These are phyloP conservation scores for Fusarium sulawesiense DNA, from an alignment of 2,329 filamentous ascomycete species.

Conservation along the genomic window DNA sequence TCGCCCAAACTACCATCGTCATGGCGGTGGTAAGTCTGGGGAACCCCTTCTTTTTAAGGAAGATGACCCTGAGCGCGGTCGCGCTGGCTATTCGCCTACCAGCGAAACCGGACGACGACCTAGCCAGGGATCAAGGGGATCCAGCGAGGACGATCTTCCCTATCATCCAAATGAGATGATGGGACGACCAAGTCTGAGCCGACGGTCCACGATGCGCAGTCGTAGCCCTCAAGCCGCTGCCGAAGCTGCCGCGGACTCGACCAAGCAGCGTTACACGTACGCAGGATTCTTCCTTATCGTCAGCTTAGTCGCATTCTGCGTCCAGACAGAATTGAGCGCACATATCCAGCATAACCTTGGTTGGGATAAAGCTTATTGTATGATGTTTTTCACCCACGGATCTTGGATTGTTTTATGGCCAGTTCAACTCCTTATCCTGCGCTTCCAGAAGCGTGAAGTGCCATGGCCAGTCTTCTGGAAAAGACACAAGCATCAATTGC, in stretches of 20 bases:
- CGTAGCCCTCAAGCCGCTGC: conserved; percentile 71
- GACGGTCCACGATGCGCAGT: conserved; percentile 78
- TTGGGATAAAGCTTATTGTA: conserved; percentile 99
- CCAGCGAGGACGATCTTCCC: conserved; percentile 44
- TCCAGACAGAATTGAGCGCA: conserved; percentile 95
- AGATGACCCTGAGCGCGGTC: conserved; percentile 48
- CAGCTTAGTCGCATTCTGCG: conserved; percentile 86
- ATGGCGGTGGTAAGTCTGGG: conserved; percentile 58
- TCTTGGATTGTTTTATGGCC: conserved; percentile 95
- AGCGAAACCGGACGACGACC: conserved; percentile 30
- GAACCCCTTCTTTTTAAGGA: conserved; percentile 56
- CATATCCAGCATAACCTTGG: conserved; percentile 92
- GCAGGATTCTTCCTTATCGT: conserved; percentile 85
- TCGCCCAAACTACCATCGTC: conserved; percentile 60
- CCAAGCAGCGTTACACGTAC: conserved; percentile 85
- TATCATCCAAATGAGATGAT: conserved; percentile 45
- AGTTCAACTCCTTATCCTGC: conserved; percentile 80
- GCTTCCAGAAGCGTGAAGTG: conserved; percentile 79
- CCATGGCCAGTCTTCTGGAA: conserved; percentile 91
- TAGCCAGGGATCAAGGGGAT: conserved; percentile 31
- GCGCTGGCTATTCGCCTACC: conserved; percentile 29
- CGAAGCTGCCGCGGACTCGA: conserved; percentile 56
- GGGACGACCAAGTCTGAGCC: conserved; percentile 46
- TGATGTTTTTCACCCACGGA: conserved; percentile 97
- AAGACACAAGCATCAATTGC: conserved; percentile 62